phyloP scores from a whole-genome alignment of 495 filamentous ascomycete species.

The Trichoderma reesei region DNA sequence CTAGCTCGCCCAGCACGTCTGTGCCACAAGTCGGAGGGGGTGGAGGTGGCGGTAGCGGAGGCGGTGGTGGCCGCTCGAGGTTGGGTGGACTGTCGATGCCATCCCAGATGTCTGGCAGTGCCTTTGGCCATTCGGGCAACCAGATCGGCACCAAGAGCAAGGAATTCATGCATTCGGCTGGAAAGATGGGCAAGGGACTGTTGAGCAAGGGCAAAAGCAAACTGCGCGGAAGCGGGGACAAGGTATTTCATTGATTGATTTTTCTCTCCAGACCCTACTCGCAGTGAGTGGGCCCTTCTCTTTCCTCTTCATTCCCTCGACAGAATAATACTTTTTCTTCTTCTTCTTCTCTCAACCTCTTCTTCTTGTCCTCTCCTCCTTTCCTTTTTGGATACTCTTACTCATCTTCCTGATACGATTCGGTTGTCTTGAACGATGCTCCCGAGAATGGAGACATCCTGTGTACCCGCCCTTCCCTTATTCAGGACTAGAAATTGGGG shows the following conservation, averaged over 20 bases:
- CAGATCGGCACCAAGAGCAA: constrained; percentile 70
- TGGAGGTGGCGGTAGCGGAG: constrained; percentile 9
- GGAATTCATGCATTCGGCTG: constrained; percentile 72
- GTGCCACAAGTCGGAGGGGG: constrained; percentile 10
- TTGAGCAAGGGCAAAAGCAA: constrained; percentile 81
- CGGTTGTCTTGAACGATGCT: constrained; percentile 9
- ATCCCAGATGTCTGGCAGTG: constrained; percentile 14
- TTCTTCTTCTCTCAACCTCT: neutral
- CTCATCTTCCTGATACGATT: no score
- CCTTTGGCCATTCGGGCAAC: constrained; percentile 27
- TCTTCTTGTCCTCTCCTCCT: constrained; percentile 1
- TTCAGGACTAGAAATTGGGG: constrained; percentile 9
- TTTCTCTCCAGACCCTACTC: neutral
- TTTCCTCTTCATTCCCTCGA: constrained; percentile 16
- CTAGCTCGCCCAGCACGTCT: constrained; percentile 22
- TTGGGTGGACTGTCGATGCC: constrained; percentile 13
- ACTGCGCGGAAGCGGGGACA: constrained; percentile 60
- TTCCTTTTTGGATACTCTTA: neutral
- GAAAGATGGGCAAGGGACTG: constrained; percentile 75
- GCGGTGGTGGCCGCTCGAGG: constrained; percentile 12
- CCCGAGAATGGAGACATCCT: neutral
- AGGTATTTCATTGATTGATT: constrained; percentile 55
- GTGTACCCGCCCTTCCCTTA: constrained; percentile 11
- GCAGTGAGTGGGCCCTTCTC: constrained; percentile 9
- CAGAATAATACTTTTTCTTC: constrained; percentile 12